phyloP scores from a whole-genome alignment of 2,329 filamentous ascomycete genomes.

The Beauveria rudraprayagi region DNA sequence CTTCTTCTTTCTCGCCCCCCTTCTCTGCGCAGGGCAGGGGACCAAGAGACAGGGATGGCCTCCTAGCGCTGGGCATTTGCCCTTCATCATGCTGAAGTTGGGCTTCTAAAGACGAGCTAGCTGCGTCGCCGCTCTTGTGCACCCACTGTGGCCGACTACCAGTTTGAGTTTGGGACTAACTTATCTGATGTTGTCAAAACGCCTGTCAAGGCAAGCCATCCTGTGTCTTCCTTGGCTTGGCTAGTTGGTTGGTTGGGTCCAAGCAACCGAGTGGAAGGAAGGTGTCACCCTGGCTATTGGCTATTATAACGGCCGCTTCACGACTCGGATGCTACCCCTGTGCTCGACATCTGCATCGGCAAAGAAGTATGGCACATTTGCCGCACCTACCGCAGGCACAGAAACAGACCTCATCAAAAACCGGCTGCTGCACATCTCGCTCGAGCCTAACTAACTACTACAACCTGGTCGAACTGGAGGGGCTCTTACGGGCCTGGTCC shows the following conservation, averaged over 20 bases:
- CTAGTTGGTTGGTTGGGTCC: too few relatives aligned
- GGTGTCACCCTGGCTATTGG: neutral
- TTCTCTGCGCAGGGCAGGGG: neutral
- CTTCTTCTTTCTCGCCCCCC: neutral
- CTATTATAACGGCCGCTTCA: neutral
- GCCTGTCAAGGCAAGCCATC: neutral
- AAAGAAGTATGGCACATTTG: neutral
- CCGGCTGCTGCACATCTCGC: neutral
- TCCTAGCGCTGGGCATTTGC: neutral
- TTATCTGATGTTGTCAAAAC: neutral
- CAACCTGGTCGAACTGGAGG: slow-evolving; percentile 7
- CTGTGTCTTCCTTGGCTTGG: neutral
- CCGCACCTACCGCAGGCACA: neutral
- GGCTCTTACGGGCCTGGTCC: neutral
- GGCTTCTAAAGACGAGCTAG: slow-evolving; percentile 6
- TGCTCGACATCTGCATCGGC: neutral
- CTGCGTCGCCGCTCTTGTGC: neutral
- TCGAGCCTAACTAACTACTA: neutral
- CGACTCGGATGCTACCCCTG: neutral
- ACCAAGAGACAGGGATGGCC: neutral
- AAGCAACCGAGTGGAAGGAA: neutral
- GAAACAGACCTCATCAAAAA: neutral
- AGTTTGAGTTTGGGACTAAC: neutral
- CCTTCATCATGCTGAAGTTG: neutral
- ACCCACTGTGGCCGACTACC: neutral